Conservation (phyloP, 2,329 filamentous ascomycete genomes). For the Blumeria graminis region DNA sequence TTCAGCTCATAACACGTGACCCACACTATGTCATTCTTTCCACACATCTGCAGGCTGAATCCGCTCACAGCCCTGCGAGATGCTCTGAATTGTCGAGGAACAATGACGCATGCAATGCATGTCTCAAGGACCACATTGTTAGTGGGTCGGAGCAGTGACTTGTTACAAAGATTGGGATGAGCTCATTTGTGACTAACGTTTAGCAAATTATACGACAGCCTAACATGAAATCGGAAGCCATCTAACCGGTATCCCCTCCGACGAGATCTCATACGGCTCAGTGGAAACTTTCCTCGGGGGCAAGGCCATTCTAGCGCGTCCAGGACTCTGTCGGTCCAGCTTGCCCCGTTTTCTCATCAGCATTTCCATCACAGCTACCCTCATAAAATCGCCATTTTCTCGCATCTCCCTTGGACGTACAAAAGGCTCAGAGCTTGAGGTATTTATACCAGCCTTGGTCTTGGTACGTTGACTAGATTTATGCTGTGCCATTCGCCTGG, state of each 20-base stretch:
- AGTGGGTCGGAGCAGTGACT: too few relatives aligned
- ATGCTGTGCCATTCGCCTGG: constrained; percentile 4
- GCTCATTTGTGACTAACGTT: too few relatives aligned
- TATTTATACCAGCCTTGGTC: constrained; percentile 12
- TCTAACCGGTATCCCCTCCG: constrained; percentile 32
- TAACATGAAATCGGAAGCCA: constrained; percentile 23
- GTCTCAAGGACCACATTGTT: too few relatives aligned
- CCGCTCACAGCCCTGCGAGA: too few relatives aligned
- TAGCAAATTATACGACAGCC: too few relatives aligned
- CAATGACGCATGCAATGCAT: too few relatives aligned
- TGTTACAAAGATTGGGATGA: too few relatives aligned
- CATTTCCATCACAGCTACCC: constrained; percentile 49
- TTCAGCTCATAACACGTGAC: too few relatives aligned
- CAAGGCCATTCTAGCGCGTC: constrained; percentile 42
- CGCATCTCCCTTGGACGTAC: constrained; percentile 31
- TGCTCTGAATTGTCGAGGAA: too few relatives aligned
- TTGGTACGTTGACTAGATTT: constrained; percentile 16
- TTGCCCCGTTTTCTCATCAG: constrained; percentile 44
- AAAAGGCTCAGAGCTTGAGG: constrained; percentile 1
- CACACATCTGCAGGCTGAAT: too few relatives aligned
- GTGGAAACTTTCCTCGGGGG: constrained; percentile 32
- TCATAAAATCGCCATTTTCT: constrained; percentile 47
- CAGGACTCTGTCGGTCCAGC: constrained; percentile 39
- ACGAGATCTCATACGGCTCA: constrained; percentile 29
- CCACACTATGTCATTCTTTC: too few relatives aligned